Base-by-base conservation (phyloP, 192 early-diverging fungal genomes). In the Linnemannia elongata region DNA sequence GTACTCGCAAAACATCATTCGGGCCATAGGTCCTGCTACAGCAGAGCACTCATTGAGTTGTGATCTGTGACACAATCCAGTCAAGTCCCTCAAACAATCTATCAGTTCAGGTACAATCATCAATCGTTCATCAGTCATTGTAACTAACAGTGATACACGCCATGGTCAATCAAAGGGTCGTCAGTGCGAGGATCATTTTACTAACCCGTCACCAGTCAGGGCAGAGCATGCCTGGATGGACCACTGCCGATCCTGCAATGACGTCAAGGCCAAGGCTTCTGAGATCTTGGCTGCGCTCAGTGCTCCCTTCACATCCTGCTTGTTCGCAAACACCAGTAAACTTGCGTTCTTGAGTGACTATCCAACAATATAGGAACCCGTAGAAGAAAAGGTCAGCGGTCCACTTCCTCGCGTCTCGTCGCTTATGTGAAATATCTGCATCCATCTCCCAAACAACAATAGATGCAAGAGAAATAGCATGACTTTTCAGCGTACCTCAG, bases 211-310 rank as follows among this genome's bases (percentile, higher is more conserved):
- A 27, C 94, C 94, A 35, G 93, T 92, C 36, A 94, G 52, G 22
- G 94, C 94, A 68, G 91, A 94, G 74, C 94, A 94, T 24, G 94
- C 92, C 84, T 95, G 94, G 69, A 95, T 95, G 81, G 94, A 94
- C 94, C 94, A 95, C 82, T 94, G 93, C 47, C 92, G 77, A 83
- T 95, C 94, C 68, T 94, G 91, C 70, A 95, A 80, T 35, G 84
- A 89, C 4, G 90, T 88, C 44, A 95, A 78, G 6, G 87, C 90
- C 78, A 95, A 80, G 24, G 91, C 89, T 36, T 94, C 93, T 3
- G 94, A 94, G 30, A 95, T 93, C 79, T 93, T 85, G 27, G 91
- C 90, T 63, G 94, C 94, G 42, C 82, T 86, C 70, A 95, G 69
- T 72, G 94, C 92, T 24, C 91, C 93, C 52, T 92, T 93, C 30